These are phyloP conservation scores for Hypoxylon sp. DNA, from an alignment of 2,329 filamentous ascomycete species.

Conservation along the genomic window DNA sequence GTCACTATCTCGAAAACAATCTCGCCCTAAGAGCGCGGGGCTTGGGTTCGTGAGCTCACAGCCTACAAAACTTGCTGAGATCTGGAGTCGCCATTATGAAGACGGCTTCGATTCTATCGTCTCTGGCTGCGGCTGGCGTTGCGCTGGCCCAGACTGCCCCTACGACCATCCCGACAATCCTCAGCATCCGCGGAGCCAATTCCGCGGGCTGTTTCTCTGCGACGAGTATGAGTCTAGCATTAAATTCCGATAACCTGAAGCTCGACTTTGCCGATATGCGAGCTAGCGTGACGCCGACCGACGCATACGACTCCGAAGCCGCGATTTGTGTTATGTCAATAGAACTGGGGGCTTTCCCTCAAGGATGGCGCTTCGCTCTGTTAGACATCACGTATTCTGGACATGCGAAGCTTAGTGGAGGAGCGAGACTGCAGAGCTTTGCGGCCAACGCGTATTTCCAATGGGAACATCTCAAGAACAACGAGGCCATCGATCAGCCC, in stretches of 20 bases:
- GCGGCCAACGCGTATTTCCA: slow-evolving; percentile 40
- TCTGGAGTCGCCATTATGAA: slow-evolving; percentile 18
- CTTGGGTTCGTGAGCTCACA: neutral
- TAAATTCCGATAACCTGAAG: slow-evolving; percentile 20
- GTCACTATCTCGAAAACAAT: neutral
- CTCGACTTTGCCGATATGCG: slow-evolving; percentile 43
- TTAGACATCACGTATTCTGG: slow-evolving; percentile 38
- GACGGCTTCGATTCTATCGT: neutral
- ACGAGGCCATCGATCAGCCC: slow-evolving; percentile 17
- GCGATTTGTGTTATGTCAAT: slow-evolving; percentile 41
- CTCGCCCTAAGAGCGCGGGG: neutral
- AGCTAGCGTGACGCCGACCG: slow-evolving; percentile 35
- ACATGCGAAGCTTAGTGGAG: slow-evolving; percentile 36
- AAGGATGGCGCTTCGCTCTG: slow-evolving; percentile 39
- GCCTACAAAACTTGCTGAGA: neutral
- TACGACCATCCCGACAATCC: slow-evolving; percentile 38
- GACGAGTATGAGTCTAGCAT: slow-evolving; percentile 31
- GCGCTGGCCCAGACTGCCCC: slow-evolving; percentile 33
- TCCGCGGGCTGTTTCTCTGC: slow-evolving; percentile 41
- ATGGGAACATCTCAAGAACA: slow-evolving; percentile 45
- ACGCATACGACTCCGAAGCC: slow-evolving; percentile 38
- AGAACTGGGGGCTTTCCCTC: slow-evolving; percentile 41
- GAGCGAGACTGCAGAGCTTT: slow-evolving; percentile 36
- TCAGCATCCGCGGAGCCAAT: slow-evolving; percentile 40
- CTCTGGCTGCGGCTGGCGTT: slow-evolving; percentile 15